Conservation (phyloP, 2,329 filamentous ascomycete genomes). For the Sclerotinia sclerotiorum region DNA sequence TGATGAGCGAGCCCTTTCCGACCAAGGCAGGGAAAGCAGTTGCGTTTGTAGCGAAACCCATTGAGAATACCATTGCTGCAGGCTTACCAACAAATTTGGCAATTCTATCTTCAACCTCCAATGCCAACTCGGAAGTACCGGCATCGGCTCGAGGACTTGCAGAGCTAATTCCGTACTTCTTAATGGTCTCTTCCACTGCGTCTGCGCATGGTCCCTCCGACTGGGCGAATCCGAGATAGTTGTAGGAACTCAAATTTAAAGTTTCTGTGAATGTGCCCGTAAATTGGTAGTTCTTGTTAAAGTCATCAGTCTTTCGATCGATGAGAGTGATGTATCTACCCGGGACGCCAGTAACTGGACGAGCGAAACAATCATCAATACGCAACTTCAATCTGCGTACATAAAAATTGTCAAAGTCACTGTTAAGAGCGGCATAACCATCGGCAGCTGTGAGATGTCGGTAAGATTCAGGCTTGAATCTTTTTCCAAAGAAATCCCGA, state of each 20-base stretch:
- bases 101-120: slow-evolving; percentile 87
- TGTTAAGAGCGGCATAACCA: slow-evolving; percentile 93
- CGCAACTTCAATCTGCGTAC: slow-evolving; percentile 87
- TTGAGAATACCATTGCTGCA: slow-evolving; percentile 94
- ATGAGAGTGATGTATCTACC: slow-evolving; percentile 91
- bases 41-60: slow-evolving; percentile 97
- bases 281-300: slow-evolving; percentile 85
- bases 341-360: slow-evolving; percentile 88
- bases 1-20: slow-evolving; percentile 87
- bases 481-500: slow-evolving; percentile 96
- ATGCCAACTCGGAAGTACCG: slow-evolving; percentile 81
- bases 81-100: slow-evolving; percentile 93
- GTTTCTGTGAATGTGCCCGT: slow-evolving; percentile 92
- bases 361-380: slow-evolving; percentile 94
- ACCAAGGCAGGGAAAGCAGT: slow-evolving; percentile 90
- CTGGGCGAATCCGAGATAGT: slow-evolving; percentile 97
- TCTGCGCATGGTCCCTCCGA: slow-evolving; percentile 96
- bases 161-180: slow-evolving; percentile 80
- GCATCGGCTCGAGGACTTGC: slow-evolving; percentile 80
- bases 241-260: slow-evolving; percentile 98
- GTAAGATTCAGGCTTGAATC: slow-evolving; percentile 82
- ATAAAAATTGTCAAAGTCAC: slow-evolving; percentile 99
- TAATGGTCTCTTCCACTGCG: slow-evolving; percentile 80
- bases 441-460: slow-evolving; percentile 77
- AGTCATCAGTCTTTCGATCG: slow-evolving; percentile 86